Evolutionary conservation across 106 monocot genomes (phyloP), one percentile per base, ranked within the genome.

Genomic region (Apostasia ramifera): DNA sequence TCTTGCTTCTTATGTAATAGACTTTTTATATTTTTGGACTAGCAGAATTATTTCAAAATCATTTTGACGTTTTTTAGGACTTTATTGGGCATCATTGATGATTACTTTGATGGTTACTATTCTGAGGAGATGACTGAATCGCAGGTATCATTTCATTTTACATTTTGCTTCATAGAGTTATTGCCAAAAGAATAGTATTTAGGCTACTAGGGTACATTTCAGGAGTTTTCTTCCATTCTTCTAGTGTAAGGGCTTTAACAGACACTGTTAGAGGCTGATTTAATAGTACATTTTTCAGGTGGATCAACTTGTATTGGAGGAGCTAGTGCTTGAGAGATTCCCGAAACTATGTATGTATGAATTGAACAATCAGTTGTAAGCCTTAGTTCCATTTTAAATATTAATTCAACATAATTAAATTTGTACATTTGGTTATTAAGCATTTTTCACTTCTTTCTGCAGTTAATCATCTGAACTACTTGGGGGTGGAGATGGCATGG

Each of bases 41-140:
- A 47, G 9, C 3, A 47, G 6, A 37, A 46, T n/a, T 26, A 26
- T 45, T 47, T 60, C 8, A 39, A 0, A 56, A 12, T 55, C 41
- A 14, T 64, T 69, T 73, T 38, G 1, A 61, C 50, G 62, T 69
- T n/a, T 71, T 76, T 67, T 77, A 97, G 97, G 97, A 60, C 92
- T 76, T 83, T 97, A 76, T 78, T 78, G 63, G 85, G 82, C 40
- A 87, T 97, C 40, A 89, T 97, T 74, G 97, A 97, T 77, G 89
- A 87, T 56, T 92, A 92, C 55, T 97, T 97, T 80, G 89, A 90
- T 80, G 97, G 89, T 44, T 97, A 97, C 68, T 97, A 88, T 71
- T 81, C 92, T 58, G 92, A 97, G 75, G 92, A 97, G 72, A 97
- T 97, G 97, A 89, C 90, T 79, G 97, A 97, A 83, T 97, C 92